phyloP scores from a whole-genome alignment of 2,329 filamentous ascomycete genomes.

The Penicillium sp. region DNA sequence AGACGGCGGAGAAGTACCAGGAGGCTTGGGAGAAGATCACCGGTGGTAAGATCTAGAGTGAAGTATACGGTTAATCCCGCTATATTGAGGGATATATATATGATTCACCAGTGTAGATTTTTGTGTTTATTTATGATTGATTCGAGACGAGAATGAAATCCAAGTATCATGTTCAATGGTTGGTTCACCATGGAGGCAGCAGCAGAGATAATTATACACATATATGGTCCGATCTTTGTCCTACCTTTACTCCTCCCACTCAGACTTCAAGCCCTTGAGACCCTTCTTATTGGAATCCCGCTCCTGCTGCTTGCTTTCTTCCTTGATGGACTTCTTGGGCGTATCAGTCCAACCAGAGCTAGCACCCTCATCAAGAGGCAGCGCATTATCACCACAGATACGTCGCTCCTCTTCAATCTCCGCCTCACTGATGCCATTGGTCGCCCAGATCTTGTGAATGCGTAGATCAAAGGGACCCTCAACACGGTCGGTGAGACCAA shows the following conservation, averaged over 20 bases:
- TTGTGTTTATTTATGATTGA: constrained; percentile 8
- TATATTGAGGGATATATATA: background rate
- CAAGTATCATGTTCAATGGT: background rate
- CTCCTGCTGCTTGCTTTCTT: constrained; percentile 11
- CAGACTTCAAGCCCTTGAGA: constrained; percentile 35
- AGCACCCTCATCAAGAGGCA: constrained; percentile 38
- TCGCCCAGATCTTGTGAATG: constrained; percentile 86
- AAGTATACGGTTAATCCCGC: background rate
- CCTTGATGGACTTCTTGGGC: background rate
- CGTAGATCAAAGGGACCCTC: constrained; percentile 85
- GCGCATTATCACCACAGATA: constrained; percentile 41
- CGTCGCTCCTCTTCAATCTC: constrained; percentile 42
- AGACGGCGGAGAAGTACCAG: constrained; percentile 69
- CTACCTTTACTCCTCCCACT: constrained; percentile 31
- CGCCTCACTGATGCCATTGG: constrained; percentile 60
- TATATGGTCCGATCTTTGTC: background rate
- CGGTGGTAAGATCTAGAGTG: constrained; percentile 45
- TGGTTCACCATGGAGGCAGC: background rate
- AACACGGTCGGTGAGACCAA: constrained; percentile 84
- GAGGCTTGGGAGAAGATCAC: constrained; percentile 73
- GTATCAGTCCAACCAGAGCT: constrained; percentile 27
- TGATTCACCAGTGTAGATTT: background rate
- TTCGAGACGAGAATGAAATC: constrained; percentile 10
- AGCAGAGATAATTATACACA: constrained; percentile 10
- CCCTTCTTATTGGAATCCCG: constrained; percentile 30